Evolutionary conservation across 805 yeast species (phyloP), one percentile per base, ranked within the genome.

Genomic region (Saturnispora ahearnii): DNA sequence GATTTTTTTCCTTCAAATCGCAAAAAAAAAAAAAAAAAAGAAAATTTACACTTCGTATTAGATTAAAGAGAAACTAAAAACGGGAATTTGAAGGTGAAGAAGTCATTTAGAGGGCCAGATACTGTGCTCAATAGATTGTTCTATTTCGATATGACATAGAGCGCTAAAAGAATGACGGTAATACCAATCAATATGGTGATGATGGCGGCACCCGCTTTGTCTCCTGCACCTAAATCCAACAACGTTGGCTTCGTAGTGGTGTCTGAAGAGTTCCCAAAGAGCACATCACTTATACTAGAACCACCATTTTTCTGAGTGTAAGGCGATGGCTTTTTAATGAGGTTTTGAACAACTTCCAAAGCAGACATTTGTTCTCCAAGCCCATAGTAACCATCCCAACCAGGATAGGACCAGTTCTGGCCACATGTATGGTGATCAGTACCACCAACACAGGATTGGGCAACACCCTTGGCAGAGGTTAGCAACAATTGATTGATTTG

Each of bases 281-380:
- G 74, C 11, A 80, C 77, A 62, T 78, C 73, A 51, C 91, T 90
- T 3, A 41, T 34, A 5, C 65, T 59, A 4, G 66, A 57, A 12
- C 62, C 69, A 47, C 68, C 68, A 44, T 51, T 33, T 6, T 30
- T 12, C 5, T 56, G 53, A 15, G 82, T 78, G 48, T 67, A 78
- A 22, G 86, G 86, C 9, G 79, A 74, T 3, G 73, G 59, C 36
- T 61, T 62, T 15, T 73, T 71, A 51, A 79, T 56, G 43, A 79
- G 59, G 47, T 70, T 73, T 55, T 74, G 78, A 42, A 85, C 74
- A 2, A 73, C 74, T 62, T 85, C 93, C 52, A 83, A 69, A 0
- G 93, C 87, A 46, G 75, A 68, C 79, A 85, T 80, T 65, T 85
- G 88, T 65, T 85, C 95, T 56, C 93, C 93, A 28, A 86, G 67